These are phyloP conservation scores for Malassezia dermatis DNA, from an alignment of 1,284 basidiomycete genomes.

Conservation along the genomic window DNA sequence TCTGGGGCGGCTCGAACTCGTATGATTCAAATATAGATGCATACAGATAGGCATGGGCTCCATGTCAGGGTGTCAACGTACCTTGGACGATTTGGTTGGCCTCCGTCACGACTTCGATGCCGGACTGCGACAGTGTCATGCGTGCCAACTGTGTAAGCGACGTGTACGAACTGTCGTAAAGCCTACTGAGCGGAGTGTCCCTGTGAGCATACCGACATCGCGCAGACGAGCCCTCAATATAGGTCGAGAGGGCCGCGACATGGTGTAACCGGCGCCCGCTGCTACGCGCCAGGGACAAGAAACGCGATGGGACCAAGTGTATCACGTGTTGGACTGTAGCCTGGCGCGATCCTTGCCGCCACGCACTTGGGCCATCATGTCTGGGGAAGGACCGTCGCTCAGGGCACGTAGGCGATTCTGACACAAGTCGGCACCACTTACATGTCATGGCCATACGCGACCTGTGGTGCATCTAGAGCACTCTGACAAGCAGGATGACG, in stretches of 20 bases:
- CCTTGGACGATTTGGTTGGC: slow-evolving; percentile 7
- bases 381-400: neutral
- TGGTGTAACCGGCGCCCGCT: neutral
- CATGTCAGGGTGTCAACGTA: neutral
- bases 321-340: neutral
- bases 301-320: too few species aligned
- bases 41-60: slow-evolving; percentile 16
- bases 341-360: neutral
- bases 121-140: slow-evolving; percentile 13
- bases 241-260: neutral
- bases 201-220: slow-evolving; percentile 1
- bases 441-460: slow-evolving; percentile 56
- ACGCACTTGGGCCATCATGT: neutral
- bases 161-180: slow-evolving; percentile 3
- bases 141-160: slow-evolving; percentile 4
- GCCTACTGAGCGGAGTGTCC: slow-evolving; percentile 1
- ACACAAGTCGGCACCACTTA: slow-evolving; percentile 48
- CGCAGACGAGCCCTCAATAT: slow-evolving; percentile 6
- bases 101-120: slow-evolving; percentile 12
- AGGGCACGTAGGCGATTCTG: neutral
- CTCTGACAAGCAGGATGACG: slow-evolving; percentile 61
- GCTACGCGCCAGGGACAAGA: neutral
- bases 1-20: slow-evolving; percentile 6
- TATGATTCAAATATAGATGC: slow-evolving; percentile 15
- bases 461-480: slow-evolving; percentile 90